phyloP scores from a whole-genome alignment of 2,329 filamentous ascomycete genomes.

The Calonectria pteridis region DNA sequence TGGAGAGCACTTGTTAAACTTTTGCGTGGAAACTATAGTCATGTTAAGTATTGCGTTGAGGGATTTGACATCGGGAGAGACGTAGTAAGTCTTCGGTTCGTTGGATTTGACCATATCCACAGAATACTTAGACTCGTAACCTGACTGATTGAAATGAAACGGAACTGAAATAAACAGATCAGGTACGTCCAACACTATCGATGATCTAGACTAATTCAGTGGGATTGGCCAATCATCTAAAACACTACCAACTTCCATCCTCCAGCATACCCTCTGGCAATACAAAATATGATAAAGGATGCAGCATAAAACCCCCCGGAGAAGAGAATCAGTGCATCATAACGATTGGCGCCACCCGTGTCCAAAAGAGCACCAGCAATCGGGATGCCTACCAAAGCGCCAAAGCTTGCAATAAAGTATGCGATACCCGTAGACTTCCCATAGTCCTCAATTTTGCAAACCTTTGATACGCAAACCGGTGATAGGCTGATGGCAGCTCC shows the following conservation, averaged over 20 bases:
- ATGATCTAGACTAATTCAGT: background rate
- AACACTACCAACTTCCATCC: conserved; percentile 16
- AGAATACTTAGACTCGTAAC: background rate
- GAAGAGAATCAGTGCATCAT: conserved; percentile 22
- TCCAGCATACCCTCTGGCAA: conserved; percentile 19
- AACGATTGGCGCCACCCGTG: background rate
- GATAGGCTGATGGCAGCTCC: conserved; percentile 78
- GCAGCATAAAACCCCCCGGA: conserved; percentile 22
- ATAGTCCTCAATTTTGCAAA: conserved; percentile 77
- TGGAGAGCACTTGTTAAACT: too few relatives aligned
- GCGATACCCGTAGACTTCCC: conserved; percentile 78
- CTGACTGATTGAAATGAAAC: background rate
- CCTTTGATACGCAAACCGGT: conserved; percentile 78
- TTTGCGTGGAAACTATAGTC: too few relatives aligned
- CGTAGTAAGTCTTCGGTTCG: background rate
- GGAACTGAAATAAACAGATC: background rate
- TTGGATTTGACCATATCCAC: background rate
- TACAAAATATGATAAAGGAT: conserved; percentile 21
- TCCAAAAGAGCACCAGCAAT: conserved; percentile 61
- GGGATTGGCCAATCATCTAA: background rate
- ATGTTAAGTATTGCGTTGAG: too few relatives aligned
- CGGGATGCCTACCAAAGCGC: conserved; percentile 66
- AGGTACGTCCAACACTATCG: background rate
- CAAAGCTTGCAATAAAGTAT: conserved; percentile 69
- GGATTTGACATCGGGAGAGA: background rate